A percentile compares a stretch with the other conserved stretches of the same genome.
These are phyloP conservation scores for Wickerhamiella infanticola DNA, from an alignment of 1,139 yeast genomes.

Conservation along the genomic window DNA sequence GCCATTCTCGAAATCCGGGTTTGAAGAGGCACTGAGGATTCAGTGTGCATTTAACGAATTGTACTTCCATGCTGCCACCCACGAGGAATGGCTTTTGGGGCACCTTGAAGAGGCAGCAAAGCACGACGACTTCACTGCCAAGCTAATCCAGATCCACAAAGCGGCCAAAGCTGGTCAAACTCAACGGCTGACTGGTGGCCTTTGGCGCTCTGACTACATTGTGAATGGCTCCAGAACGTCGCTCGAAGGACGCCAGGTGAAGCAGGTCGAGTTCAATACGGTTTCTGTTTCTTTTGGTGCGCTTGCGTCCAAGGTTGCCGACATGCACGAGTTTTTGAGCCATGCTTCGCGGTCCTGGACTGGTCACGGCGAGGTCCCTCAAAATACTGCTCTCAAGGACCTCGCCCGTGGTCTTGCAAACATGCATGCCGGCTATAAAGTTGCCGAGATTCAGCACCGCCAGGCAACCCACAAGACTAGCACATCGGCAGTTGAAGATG, in stretches of 20 bases:
- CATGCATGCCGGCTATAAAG: slow-evolving; percentile 41
- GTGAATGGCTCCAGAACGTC: slow-evolving; percentile 31
- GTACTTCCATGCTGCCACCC: slow-evolving; percentile 39
- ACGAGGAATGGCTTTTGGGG: slow-evolving; percentile 45
- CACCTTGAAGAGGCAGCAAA: slow-evolving; percentile 34
- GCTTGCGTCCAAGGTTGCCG: slow-evolving; percentile 63
- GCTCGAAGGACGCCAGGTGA: slow-evolving; percentile 33
- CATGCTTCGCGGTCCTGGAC: slow-evolving; percentile 17
- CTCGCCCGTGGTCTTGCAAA: slow-evolving; percentile 58
- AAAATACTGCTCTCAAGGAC: slow-evolving; percentile 44
- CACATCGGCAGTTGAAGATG: slow-evolving; percentile 3
- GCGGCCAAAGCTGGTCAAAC: slow-evolving; percentile 25
- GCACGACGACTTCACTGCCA: slow-evolving; percentile 75
- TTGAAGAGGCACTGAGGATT: slow-evolving; percentile 50
- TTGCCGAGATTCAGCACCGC: slow-evolving; percentile 13
- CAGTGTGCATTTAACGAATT: slow-evolving; percentile 57
- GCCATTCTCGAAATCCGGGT: slow-evolving; percentile 58
- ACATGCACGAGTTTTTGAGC: slow-evolving; percentile 42
- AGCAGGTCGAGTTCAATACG: slow-evolving; percentile 92
- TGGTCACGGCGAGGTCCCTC: slow-evolving; percentile 35
- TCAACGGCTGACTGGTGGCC: slow-evolving; percentile 65
- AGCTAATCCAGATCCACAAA: slow-evolving; percentile 34
- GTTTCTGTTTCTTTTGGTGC: slow-evolving; percentile 95
- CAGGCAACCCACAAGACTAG: slow-evolving; percentile 4
- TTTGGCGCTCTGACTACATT: slow-evolving; percentile 86